Evolutionary conservation across 139 green algal genomes (phyloP), one percentile per base, ranked within the genome.

Genomic region (Tetradesmus obliquus): DNA sequence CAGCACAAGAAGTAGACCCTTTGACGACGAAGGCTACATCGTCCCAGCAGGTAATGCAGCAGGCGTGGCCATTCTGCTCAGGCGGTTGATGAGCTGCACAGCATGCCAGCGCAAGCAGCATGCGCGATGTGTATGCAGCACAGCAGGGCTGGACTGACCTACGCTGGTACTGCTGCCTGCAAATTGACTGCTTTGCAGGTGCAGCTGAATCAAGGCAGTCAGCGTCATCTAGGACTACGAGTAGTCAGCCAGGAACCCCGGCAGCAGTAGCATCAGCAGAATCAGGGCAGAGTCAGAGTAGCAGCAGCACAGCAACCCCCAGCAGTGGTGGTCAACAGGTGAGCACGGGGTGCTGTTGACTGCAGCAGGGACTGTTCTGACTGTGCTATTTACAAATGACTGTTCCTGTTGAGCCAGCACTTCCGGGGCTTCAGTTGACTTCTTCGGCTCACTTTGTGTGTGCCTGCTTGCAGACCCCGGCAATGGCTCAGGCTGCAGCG

Each of bases 401-500:
- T 53, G 76, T 55, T 32, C 20, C 19, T 72, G 62, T n/a, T 45
- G 8, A 55, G n/a, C n/a, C 13, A 76, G 66, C 17, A 76, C 15
- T 24, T 76, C 3, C n/a, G 66, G 3, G 19, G 19, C 76, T 82
- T 3, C 72, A 45, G 2, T 55, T 13, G 24, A 2, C 4, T 53
- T 19, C 71, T 19, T 12, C 71, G 5, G 53, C n/a, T 32, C 3
- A 13, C 76, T 17, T 66, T 13, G 19, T 53, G 2, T 69, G 17
- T 60, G 24, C 86, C 55, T 84, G 80, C 80, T 76, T 24, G 86
- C 86, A 90, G 86, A 55, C 20, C 5, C 86, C 54, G 62, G 9
- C 60, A 55, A 90, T 90, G 86, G 69, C 81, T 10, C 88, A 92
- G 88, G 88, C 89, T 76, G 81, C 81, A 69, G 62, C 88, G n/a